Evolutionary conservation across 805 yeast genomes (phyloP), one percentile per base, ranked within the genome.

Genomic region (Saccharomycopsis javanensis): DNA sequence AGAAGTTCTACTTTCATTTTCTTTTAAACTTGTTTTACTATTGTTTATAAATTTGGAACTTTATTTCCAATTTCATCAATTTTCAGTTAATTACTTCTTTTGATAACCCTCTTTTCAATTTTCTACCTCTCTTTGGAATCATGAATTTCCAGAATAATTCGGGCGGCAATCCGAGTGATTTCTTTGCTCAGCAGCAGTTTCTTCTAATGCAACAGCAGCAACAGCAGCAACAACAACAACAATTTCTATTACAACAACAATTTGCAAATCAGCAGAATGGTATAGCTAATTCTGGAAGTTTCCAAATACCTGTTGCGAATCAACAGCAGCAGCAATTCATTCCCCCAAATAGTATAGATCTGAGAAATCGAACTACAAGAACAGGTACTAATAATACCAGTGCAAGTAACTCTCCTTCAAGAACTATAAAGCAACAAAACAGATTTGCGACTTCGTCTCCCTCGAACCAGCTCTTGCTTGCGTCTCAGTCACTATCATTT

Each of bases 151-250:
- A 42, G 23, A 42, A 42, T 42, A 42, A 42, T 15, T 20, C 48
- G 5, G 23, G 20, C 10, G 25, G 51, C 15, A 48, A 27, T 28
- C 35, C 35, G 2, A 48, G 18, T 25, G 35, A 48, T 48, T 28
- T 28, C 33, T 28, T 18, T 28, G n/a, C 20, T 15, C 35, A 48
- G 25, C 51, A 48, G 23, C 58, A 55, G 55, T 50, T 31, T 16
- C n/a, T 25, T 38, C 37, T n/a, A 16, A 16, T 25, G 50, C 54
- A 55, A 27, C 52, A 50, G 28, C 35, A 33, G 23, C 51, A 54
- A 25, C 56, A 46, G 31, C 52, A 35, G 25, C 42, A 51, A 51
- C 38, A 51, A 33, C 28, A 23, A 51, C 38, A 51, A 33, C 28
- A 23, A 27, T 42, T 42, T 20, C 13, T 30, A 51, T 20, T 30